phyloP scores from a whole-genome alignment of 108 stramenopile genomes.

The Nannochloropsis salina region DNA sequence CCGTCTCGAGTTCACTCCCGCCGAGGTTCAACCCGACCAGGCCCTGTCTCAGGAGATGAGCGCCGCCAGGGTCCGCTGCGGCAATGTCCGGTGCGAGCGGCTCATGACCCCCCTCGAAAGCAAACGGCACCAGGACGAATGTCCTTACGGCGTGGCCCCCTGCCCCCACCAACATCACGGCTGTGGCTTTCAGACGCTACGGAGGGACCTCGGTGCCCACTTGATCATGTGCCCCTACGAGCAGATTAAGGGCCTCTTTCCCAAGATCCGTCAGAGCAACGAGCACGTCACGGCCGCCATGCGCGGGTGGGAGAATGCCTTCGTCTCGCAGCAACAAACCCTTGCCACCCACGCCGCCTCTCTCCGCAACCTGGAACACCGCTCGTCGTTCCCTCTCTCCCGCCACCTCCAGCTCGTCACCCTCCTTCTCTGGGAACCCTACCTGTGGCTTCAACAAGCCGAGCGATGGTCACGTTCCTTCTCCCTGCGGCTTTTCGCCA shows the following conservation, averaged over 20 bases:
- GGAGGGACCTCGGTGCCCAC: constrained; percentile 4
- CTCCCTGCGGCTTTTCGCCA: neutral
- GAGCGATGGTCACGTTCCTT: neutral
- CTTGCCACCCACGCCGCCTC: neutral
- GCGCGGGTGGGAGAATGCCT: neutral
- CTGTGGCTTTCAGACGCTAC: neutral
- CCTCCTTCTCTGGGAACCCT: neutral
- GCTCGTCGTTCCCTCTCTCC: neutral
- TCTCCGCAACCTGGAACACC: neutral
- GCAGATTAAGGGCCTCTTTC: neutral
- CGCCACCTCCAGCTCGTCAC: constrained; percentile 11
- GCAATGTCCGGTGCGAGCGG: neutral
- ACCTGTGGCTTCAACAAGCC: neutral
- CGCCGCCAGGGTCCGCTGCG: neutral
- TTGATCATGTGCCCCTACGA: neutral
- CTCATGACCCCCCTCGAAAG: neutral
- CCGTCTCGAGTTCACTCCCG: neutral
- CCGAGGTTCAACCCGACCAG: neutral
- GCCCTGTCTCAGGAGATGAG: neutral
- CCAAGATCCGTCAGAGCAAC: constrained; percentile 17
- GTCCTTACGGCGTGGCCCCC: neutral
- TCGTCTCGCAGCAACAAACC: constrained; percentile 1
- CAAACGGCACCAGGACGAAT: constrained; percentile 17
- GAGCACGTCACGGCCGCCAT: constrained; percentile 5
- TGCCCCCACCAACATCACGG: constrained; percentile 8